phyloP scores from a whole-genome alignment of 352 stramenopile species.

The Phytophthora litchii region DNA sequence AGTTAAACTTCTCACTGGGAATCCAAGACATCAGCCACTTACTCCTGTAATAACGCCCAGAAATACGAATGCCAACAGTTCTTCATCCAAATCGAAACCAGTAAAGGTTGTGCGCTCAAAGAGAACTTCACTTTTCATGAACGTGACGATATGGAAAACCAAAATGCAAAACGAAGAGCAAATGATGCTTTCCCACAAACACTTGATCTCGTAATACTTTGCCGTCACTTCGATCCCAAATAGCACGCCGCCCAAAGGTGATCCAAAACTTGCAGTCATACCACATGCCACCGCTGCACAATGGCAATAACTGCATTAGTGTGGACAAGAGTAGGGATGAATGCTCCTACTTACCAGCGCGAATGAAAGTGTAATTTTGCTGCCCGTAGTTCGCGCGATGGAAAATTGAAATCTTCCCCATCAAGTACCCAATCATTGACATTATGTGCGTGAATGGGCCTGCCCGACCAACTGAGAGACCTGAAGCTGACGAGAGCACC shows the following conservation, averaged over 20 bases:
- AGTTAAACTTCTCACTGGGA: too few species aligned
- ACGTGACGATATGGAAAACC: slow-evolving; percentile 78
- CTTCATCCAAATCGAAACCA: slow-evolving; percentile 81
- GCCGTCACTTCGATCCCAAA: slow-evolving; percentile 87
- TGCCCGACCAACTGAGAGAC: slow-evolving; percentile 69
- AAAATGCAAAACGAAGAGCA: slow-evolving; percentile 81
- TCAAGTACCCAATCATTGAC: slow-evolving; percentile 70
- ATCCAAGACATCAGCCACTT: slow-evolving; percentile 11
- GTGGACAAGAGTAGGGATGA: background rate
- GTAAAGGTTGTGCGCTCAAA: slow-evolving; percentile 82
- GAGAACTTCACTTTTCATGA: slow-evolving; percentile 71
- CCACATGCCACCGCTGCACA: slow-evolving; percentile 67
- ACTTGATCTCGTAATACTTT: slow-evolving; percentile 87
- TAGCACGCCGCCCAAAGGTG: slow-evolving; percentile 74
- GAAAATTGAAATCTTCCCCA: slow-evolving; percentile 71
- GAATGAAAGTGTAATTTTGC: slow-evolving; percentile 75
- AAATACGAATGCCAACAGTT: slow-evolving; percentile 76
- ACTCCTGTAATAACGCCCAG: slow-evolving; percentile 73
- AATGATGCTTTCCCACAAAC: slow-evolving; percentile 84
- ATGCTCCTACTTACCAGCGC: slow-evolving; percentile 42
- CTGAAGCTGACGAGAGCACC: slow-evolving; percentile 63
- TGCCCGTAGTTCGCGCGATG: slow-evolving; percentile 69
- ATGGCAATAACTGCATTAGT: background rate
- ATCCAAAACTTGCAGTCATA: slow-evolving; percentile 83
- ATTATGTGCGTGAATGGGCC: slow-evolving; percentile 81